These are phyloP conservation scores for Lactarius vividus DNA, from an alignment of 768 basidiomycete genomes.

Conservation along the genomic window DNA sequence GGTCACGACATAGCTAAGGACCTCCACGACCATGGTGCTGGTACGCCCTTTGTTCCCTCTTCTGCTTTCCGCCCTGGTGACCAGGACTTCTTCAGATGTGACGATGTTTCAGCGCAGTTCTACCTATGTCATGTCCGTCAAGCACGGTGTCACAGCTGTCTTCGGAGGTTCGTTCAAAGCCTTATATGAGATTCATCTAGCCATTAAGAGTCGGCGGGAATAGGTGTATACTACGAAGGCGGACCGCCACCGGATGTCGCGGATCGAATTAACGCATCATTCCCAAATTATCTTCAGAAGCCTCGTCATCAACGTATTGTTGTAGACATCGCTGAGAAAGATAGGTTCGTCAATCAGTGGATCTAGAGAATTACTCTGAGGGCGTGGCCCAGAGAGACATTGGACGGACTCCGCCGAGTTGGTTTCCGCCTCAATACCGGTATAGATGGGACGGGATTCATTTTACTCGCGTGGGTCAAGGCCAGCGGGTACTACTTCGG, in stretches of 20 bases:
- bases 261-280: constrained; percentile 51
- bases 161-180: constrained; percentile 14
- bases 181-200: background rate
- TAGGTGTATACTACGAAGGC: constrained; percentile 27
- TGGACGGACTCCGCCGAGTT: constrained; percentile 51
- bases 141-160: constrained; percentile 27
- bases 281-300: constrained; percentile 28
- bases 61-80: background rate
- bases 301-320: constrained; percentile 38
- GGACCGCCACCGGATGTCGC: constrained; percentile 43
- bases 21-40: constrained; percentile 33
- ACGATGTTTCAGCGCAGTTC: constrained; percentile 35
- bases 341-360: constrained; percentile 38
- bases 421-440: constrained; percentile 57
- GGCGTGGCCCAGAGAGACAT: constrained; percentile 37
- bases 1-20: constrained; percentile 38
- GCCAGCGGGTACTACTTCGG: constrained; percentile 69
- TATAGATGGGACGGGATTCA: constrained; percentile 47
- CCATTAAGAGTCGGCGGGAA: background rate
- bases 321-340: constrained; percentile 49
- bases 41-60: constrained; percentile 7
- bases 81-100: constrained; percentile 23
- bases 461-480: constrained; percentile 43
- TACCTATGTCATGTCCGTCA: constrained; percentile 38
- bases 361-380: background rate